These are phyloP conservation scores for Lactarius sp. DNA, from an alignment of 768 basidiomycete genomes.

Conservation along the genomic window DNA sequence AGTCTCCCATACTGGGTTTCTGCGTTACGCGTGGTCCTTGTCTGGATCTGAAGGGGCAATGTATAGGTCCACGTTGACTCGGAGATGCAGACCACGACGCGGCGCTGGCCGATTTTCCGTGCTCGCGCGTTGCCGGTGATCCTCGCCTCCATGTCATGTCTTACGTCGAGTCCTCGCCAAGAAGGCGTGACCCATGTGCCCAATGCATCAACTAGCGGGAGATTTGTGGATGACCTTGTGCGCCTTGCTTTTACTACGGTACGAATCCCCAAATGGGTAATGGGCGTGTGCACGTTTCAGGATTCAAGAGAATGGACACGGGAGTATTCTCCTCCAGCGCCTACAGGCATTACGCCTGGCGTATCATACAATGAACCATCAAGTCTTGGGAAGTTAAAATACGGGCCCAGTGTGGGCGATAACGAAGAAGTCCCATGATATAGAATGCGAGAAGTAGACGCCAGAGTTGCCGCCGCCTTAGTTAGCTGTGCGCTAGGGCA, in stretches of 20 bases:
- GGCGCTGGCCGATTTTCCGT: neutral
- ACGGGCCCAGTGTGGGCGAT: neutral
- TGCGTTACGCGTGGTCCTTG: neutral
- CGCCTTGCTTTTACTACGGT: neutral
- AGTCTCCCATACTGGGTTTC: neutral
- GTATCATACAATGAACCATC: conserved; percentile 4
- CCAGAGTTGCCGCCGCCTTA: neutral
- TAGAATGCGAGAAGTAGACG: neutral
- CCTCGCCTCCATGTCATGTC: neutral
- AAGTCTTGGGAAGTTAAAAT: conserved; percentile 1
- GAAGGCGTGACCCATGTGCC: neutral
- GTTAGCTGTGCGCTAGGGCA: neutral
- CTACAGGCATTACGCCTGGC: neutral
- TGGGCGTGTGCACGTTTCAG: neutral
- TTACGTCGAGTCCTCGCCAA: neutral
- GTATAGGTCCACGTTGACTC: neutral
- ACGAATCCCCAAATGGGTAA: neutral
- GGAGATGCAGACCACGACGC: neutral
- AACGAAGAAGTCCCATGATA: conserved; percentile 9
- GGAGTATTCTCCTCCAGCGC: neutral
- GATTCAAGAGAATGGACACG: neutral
- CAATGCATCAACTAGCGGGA: neutral
- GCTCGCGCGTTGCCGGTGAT: conserved; percentile 2
- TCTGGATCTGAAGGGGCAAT: conserved; percentile 2
- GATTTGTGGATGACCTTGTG: neutral